Conservation (phyloP, 139 green algal species). For the Auxenochlorella pyrenoidosa region DNA sequence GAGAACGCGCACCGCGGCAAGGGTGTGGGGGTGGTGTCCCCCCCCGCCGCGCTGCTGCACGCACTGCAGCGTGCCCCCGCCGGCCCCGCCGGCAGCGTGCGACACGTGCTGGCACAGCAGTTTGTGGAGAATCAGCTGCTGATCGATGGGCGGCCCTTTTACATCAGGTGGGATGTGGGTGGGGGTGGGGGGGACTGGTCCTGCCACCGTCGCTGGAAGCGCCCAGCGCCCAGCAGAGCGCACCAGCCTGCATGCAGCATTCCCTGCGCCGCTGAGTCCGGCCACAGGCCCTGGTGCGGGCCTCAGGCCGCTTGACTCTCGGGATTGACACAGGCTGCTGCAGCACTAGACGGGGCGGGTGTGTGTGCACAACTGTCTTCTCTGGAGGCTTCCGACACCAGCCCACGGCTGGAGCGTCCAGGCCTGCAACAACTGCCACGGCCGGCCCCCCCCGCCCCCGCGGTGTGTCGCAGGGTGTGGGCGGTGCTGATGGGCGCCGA, state of each 20-base stretch:
- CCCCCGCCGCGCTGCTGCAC: neutral
- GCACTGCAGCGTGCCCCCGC: constrained; percentile 26
- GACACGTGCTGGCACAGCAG: constrained; percentile 63
- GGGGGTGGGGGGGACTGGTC: neutral
- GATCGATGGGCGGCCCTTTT: constrained; percentile 59
- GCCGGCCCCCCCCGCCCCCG: neutral
- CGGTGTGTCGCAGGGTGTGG: constrained; percentile 63
- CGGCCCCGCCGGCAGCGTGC: neutral
- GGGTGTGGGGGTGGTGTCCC: constrained; percentile 53
- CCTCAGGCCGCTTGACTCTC: too few species aligned
- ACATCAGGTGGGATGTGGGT: constrained; percentile 50
- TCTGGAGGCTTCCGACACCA: too few species aligned
- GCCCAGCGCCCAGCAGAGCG: neutral
- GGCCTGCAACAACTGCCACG: neutral
- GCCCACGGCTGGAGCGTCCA: neutral
- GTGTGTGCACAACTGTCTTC: too few species aligned
- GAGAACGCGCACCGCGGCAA: constrained; percentile 66
- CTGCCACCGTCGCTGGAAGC: neutral
- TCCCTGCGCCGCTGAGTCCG: neutral
- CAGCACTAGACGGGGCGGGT: too few species aligned
- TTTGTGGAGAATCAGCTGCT: constrained; percentile 63
- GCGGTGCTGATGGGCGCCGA: constrained; percentile 55
- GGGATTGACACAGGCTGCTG: too few species aligned
- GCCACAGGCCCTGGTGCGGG: neutral
- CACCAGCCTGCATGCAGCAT: neutral